A percentile compares a stretch with the other conserved stretches of the same genome.
These are phyloP conservation scores for Colletotrichum brevisporum DNA, from an alignment of 2,329 filamentous ascomycete species.

Conservation along the genomic window DNA sequence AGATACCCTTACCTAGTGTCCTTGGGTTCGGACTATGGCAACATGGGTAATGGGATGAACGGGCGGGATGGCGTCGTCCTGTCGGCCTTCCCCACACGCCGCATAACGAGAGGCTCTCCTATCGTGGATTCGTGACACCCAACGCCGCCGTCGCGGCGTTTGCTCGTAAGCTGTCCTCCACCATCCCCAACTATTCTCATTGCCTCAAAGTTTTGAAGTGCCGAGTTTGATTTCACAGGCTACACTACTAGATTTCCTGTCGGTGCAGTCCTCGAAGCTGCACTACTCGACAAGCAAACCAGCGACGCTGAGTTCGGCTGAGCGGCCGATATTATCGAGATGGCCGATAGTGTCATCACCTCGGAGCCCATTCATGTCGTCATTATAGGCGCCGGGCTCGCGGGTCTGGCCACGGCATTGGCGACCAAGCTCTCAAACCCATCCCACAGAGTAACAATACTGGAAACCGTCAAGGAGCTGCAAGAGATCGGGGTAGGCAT, in stretches of 20 bases:
- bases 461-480: slow-evolving; percentile 42
- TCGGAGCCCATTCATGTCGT: slow-evolving; percentile 28
- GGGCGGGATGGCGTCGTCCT: slow-evolving; percentile 27
- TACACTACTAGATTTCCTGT: not conserved
- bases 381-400: slow-evolving; percentile 38
- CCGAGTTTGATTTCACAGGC: too few species aligned
- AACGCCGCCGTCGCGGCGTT: not conserved
- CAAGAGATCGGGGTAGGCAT: slow-evolving; percentile 41
- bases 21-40: slow-evolving; percentile 16
- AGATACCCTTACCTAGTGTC: slow-evolving; percentile 31
- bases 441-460: slow-evolving; percentile 40
- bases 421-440: slow-evolving; percentile 36
- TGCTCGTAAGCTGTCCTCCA: too few species aligned
- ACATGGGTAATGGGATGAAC: slow-evolving; percentile 32
- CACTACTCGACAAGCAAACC: not conserved
- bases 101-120: not conserved
- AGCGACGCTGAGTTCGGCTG: too few species aligned
- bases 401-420: slow-evolving; percentile 34
- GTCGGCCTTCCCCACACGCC: slow-evolving; percentile 40
- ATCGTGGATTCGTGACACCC: slow-evolving; percentile 9
- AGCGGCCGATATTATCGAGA: not conserved
- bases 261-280: not conserved
- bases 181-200: too few species aligned
- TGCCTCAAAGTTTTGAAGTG: too few species aligned
- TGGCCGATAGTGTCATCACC: not conserved